Conservation (phyloP, 768 basidiomycete genomes). For the Hirschioporus abietinus region DNA sequence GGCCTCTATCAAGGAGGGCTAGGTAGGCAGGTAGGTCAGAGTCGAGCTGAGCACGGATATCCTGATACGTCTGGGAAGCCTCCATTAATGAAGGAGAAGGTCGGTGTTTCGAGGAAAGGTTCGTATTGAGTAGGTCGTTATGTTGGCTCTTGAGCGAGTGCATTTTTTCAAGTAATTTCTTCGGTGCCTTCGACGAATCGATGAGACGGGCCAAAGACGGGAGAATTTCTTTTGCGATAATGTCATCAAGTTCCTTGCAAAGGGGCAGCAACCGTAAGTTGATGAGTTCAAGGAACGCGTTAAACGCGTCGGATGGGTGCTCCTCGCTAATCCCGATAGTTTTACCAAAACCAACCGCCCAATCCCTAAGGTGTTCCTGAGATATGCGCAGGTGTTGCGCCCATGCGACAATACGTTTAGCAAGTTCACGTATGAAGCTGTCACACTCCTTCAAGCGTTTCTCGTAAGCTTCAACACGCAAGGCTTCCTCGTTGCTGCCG, state of each 20-base stretch:
- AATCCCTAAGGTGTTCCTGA: slow-evolving; percentile 46
- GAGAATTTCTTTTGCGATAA: slow-evolving; percentile 49
- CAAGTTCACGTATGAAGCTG: slow-evolving; percentile 54
- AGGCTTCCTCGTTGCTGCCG: slow-evolving; percentile 35
- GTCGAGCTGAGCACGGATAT: slow-evolving; percentile 65
- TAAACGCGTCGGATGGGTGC: slow-evolving; percentile 29
- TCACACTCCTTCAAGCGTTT: slow-evolving; percentile 52
- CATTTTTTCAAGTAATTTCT: slow-evolving; percentile 66
- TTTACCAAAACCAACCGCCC: slow-evolving; percentile 61
- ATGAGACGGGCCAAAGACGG: slow-evolving; percentile 54
- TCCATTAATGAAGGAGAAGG: slow-evolving; percentile 64
- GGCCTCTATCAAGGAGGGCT: slow-evolving; percentile 51
- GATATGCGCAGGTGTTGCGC: slow-evolving; percentile 43
- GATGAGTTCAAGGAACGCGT: slow-evolving; percentile 50
- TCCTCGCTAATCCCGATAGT: slow-evolving; percentile 52
- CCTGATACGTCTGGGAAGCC: slow-evolving; percentile 73
- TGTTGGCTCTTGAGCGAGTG: slow-evolving; percentile 66
- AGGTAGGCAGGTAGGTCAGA: slow-evolving; percentile 68
- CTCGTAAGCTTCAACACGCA: slow-evolving; percentile 50
- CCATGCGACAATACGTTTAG: slow-evolving; percentile 62
- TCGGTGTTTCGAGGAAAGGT: slow-evolving; percentile 54
- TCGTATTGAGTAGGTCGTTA: slow-evolving; percentile 61
- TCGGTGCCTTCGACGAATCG: slow-evolving; percentile 54
- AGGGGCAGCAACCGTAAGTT: slow-evolving; percentile 48
- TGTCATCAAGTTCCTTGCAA: slow-evolving; percentile 45